These are phyloP conservation scores for Tilletia caries DNA, from an alignment of 1,284 basidiomycete genomes.

Conservation along the genomic window DNA sequence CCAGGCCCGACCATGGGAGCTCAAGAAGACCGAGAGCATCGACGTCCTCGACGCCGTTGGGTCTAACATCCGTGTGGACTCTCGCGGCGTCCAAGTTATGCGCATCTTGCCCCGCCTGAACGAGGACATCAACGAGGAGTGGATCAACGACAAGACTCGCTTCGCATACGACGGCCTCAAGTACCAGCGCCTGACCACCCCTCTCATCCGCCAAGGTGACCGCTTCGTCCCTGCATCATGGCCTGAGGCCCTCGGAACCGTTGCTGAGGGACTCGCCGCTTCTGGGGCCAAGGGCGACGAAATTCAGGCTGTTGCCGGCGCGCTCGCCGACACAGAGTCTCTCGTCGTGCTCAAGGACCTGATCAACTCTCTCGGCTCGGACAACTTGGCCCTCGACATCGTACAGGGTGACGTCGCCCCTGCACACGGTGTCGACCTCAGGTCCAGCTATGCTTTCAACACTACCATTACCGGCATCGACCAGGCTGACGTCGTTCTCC, in stretches of 20 bases:
- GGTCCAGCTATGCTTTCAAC: conserved; percentile 97
- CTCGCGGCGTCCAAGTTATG: conserved; percentile 93
- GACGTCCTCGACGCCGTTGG: conserved; percentile 98
- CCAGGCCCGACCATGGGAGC: conserved; percentile 95
- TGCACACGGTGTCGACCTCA: conserved; percentile 79
- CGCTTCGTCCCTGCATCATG: conserved; percentile 87
- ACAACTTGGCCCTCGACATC: conserved; percentile 84
- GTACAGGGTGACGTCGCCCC: conserved; percentile 66
- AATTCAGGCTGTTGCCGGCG: conserved; percentile 91
- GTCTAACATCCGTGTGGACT: conserved; percentile 95
- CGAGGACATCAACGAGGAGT: conserved; percentile 99
- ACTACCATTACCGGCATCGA: conserved; percentile 87
- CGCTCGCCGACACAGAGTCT: conserved; percentile 88
- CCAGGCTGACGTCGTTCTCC: conserved; percentile 84
- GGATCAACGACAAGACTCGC: conserved; percentile 99
- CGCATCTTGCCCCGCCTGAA: conserved; percentile 92
- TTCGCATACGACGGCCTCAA: conserved; percentile 93
- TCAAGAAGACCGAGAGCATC: conserved; percentile 95
- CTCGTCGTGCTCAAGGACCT: conserved; percentile 92
- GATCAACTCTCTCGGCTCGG: conserved; percentile 87
- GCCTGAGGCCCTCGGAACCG: conserved; percentile 81
- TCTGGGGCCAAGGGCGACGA: conserved; percentile 89
- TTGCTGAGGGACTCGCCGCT: conserved; percentile 72
- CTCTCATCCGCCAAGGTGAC: conserved; percentile 84
- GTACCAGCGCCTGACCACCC: conserved; percentile 91